Percentiles rank a stretch among this genome's conserved stretches.
Conservation (phyloP, 2,329 filamentous ascomycete species). For the Calonectria fujianensis region DNA sequence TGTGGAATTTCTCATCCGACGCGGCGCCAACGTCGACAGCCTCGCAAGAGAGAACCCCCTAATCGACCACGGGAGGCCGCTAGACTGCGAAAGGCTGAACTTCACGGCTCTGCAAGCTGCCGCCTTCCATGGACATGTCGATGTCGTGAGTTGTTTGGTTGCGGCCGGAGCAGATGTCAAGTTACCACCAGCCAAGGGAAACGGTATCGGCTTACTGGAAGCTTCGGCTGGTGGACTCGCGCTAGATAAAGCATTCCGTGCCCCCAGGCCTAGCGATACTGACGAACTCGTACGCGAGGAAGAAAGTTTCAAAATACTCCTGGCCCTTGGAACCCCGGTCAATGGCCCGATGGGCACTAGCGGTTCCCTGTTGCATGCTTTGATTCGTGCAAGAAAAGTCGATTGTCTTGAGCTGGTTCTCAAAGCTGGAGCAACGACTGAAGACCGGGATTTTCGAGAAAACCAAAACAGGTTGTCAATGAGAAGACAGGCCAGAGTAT, state of each 20-base stretch:
- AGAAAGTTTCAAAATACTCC: constrained; percentile 12
- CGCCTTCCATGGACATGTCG: not conserved
- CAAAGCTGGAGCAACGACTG: not conserved
- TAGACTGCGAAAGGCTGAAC: not conserved
- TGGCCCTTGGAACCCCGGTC: not conserved
- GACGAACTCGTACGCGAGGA: not conserved
- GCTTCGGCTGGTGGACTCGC: constrained; percentile 7
- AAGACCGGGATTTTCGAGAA: constrained; percentile 12
- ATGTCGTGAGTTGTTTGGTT: constrained; percentile 18
- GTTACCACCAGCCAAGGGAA: not conserved
- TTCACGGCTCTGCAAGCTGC: constrained; percentile 26
- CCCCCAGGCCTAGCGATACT: not conserved
- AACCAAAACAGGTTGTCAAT: not conserved
- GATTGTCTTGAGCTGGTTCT: constrained; percentile 16
- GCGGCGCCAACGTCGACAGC: constrained; percentile 22
- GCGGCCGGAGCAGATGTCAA: constrained; percentile 17
- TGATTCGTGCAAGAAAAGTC: not conserved
- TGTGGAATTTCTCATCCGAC: constrained; percentile 17
- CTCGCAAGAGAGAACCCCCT: constrained; percentile 2
- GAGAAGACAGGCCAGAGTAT: constrained; percentile 8
- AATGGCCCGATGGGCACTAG: not conserved
- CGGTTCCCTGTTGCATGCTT: not conserved
- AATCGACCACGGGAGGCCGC: not conserved
- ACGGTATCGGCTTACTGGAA: not conserved
- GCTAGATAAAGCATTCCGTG: not conserved